These are phyloP conservation scores for Mycena galopus DNA, from an alignment of 768 basidiomycete species.

Conservation along the genomic window DNA sequence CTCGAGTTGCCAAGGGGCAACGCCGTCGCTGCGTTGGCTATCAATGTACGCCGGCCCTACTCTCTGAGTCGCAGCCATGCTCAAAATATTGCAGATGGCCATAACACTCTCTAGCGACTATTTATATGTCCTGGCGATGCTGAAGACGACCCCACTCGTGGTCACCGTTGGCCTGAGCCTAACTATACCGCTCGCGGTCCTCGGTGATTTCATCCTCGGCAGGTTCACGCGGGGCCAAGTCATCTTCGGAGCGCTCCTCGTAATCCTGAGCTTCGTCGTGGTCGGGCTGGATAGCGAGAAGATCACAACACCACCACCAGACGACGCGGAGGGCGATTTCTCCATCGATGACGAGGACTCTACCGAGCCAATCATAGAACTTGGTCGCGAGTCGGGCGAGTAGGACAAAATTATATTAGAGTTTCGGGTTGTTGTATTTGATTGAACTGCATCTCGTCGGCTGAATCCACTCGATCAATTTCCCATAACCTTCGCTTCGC, in stretches of 20 bases:
- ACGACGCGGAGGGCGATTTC: slow-evolving; percentile 4
- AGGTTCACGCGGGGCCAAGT: slow-evolving; percentile 71
- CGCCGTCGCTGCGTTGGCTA: slow-evolving; percentile 60
- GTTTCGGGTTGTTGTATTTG: slow-evolving; percentile 8
- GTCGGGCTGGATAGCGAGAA: slow-evolving; percentile 69
- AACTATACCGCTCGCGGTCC: slow-evolving; percentile 92
- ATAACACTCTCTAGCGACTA: slow-evolving; percentile 91
- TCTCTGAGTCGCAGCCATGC: slow-evolving; percentile 16
- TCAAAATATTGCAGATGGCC: slow-evolving; percentile 67
- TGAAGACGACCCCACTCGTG: slow-evolving; percentile 95
- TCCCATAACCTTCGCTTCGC: too few relatives aligned
- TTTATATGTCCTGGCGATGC: slow-evolving; percentile 90
- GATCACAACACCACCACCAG: slow-evolving; percentile 41
- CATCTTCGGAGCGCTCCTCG: slow-evolving; percentile 80
- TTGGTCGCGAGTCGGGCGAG: neutral
- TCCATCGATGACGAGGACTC: slow-evolving; percentile 16
- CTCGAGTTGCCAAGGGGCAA: slow-evolving; percentile 76
- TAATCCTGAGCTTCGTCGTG: slow-evolving; percentile 81
- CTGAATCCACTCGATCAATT: too few relatives aligned
- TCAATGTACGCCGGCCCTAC: slow-evolving; percentile 60
- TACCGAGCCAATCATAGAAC: slow-evolving; percentile 8
- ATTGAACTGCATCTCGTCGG: slow-evolving; percentile 1
- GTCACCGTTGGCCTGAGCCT: slow-evolving; percentile 94
- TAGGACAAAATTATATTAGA: slow-evolving; percentile 2
- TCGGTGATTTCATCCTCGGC: slow-evolving; percentile 81